Evolutionary conservation across 1,139 yeast species (phyloP), one percentile per base, ranked within the genome.

Genomic region (Geotrichum candidum): DNA sequence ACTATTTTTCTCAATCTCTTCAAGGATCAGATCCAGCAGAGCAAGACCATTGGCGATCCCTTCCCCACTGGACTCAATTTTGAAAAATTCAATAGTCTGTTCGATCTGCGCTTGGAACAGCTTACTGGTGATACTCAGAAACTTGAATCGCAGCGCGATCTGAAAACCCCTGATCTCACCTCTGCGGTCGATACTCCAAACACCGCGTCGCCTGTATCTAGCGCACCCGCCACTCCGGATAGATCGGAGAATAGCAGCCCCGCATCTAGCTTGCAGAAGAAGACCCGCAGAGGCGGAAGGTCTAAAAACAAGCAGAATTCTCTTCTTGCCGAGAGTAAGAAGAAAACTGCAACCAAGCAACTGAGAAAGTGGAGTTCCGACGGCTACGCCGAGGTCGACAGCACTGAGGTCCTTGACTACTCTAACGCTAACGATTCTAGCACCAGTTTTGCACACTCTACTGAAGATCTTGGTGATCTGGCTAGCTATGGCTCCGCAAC

Each of bases 301-400:
- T 63, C 68, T 59, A 65, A 66, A 59, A 67, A 57, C 58, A 65
- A 60, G 63, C 58, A 60, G 31, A 50, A 59, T 48, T 51, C 65
- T 50, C 61, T 65, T 11, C 29, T 63, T 38, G 66, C 62, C 41
- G 66, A 68, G 29, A 53, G 62, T 23, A 61, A 65, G 53, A 60
- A 63, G 62, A 56, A 62, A 9, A 64, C 64, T 6, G 57, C 65
- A 23, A 77, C 76, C 61, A 79, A 79, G 66, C 74, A 76, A 23
- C 68, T 69, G 70, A 74, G 84, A 62, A 77, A 75, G 62, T 80
- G 84, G 83, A 79, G 75, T 54, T 77, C 75, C 0, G 84, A 82
- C 68, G 87, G 88, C 11, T 69, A 75, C 60, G 77, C 76, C 53
- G 78, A 77, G 57, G 80, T 75, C 50, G 77, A 74, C 2, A 75